These are phyloP conservation scores for Aspergillus texensis DNA, from an alignment of 2,329 filamentous ascomycete genomes.

Conservation along the genomic window DNA sequence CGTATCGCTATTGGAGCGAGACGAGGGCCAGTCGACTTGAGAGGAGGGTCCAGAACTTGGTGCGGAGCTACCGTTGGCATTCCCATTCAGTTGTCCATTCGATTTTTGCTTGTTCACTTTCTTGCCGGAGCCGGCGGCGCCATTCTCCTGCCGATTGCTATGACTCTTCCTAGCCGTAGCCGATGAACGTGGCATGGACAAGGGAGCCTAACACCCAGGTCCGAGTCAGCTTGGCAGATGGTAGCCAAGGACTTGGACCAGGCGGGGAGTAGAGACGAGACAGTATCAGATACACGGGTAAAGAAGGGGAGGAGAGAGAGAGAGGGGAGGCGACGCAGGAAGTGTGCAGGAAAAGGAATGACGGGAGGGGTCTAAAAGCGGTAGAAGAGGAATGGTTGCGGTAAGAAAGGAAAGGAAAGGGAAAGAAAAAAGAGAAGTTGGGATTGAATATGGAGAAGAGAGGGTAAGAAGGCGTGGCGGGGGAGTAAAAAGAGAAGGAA, in stretches of 20 bases:
- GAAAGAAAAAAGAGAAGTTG: conserved; percentile 10
- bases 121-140: conserved; percentile 76
- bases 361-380: conserved; percentile 14
- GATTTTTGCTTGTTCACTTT: conserved; percentile 63
- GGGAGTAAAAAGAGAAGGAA: conserved; percentile 19
- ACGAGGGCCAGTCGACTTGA: conserved; percentile 43
- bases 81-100: conserved; percentile 58
- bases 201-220: conserved; percentile 46
- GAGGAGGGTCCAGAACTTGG: conserved; percentile 38
- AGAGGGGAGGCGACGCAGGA: conserved; percentile 2
- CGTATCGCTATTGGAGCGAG: conserved; percentile 43
- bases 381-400: conserved; percentile 13
- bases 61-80: conserved; percentile 47
- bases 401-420: conserved; percentile 14
- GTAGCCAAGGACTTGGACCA: conserved; percentile 51
- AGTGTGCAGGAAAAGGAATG: conserved; percentile 16
- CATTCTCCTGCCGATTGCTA: conserved; percentile 83
- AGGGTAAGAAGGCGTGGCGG: conserved; percentile 17
- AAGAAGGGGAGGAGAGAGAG: conserved; percentile 14
- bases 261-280: conserved; percentile 33
- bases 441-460: conserved; percentile 15
- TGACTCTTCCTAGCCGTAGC: conserved; percentile 59
- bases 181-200: conserved; percentile 54
- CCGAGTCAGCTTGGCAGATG: conserved; percentile 53
- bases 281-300: conserved; percentile 17